Evolutionary conservation across 2,329 filamentous ascomycete genomes (phyloP).

Genomic region (Sporothrix curviconia): DNA sequence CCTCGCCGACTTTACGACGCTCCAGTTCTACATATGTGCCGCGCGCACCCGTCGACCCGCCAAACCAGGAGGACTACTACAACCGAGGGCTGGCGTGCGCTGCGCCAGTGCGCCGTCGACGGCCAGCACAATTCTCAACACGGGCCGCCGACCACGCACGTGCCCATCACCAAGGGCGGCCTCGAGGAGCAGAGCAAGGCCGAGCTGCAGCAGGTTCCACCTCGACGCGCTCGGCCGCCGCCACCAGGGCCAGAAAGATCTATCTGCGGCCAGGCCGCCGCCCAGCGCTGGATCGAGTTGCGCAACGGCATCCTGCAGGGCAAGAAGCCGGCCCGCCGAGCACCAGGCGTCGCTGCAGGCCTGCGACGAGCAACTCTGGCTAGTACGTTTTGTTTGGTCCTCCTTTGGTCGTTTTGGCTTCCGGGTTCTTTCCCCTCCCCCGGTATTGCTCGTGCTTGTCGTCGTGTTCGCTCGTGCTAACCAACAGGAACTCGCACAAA

Average conservation of each 20-base stretch:
- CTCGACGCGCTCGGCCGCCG: slow-evolving; percentile 55
- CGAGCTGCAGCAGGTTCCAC: slow-evolving; percentile 54
- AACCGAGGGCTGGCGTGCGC: slow-evolving; percentile 56
- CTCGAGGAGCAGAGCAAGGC: slow-evolving; percentile 55
- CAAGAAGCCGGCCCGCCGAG: slow-evolving; percentile 39
- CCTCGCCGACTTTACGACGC: slow-evolving; percentile 53
- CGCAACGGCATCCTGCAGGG: slow-evolving; percentile 49
- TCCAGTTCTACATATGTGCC: slow-evolving; percentile 57
- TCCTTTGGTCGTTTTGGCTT: not conserved
- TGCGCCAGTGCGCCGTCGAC: slow-evolving; percentile 57
- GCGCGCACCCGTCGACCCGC: slow-evolving; percentile 49
- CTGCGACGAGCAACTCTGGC: slow-evolving; percentile 51
- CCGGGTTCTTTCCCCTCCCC: slow-evolving; percentile 7
- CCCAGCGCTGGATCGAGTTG: slow-evolving; percentile 52
- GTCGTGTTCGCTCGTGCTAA: not conserved
- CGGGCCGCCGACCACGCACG: slow-evolving; percentile 55
- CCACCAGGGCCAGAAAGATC: slow-evolving; percentile 60
- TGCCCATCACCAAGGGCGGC: slow-evolving; percentile 47
- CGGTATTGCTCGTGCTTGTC: not conserved
- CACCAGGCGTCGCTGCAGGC: slow-evolving; percentile 42
- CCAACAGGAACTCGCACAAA: slow-evolving; percentile 44
- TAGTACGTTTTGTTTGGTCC: slow-evolving; percentile 36
- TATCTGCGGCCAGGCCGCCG: slow-evolving; percentile 54
- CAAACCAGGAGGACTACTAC: slow-evolving; percentile 52
- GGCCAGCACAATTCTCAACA: slow-evolving; percentile 60